These are phyloP conservation scores for Tetracentron sinense DNA, from an alignment of 164 flowering plant genomes.

Conservation along the genomic window DNA sequence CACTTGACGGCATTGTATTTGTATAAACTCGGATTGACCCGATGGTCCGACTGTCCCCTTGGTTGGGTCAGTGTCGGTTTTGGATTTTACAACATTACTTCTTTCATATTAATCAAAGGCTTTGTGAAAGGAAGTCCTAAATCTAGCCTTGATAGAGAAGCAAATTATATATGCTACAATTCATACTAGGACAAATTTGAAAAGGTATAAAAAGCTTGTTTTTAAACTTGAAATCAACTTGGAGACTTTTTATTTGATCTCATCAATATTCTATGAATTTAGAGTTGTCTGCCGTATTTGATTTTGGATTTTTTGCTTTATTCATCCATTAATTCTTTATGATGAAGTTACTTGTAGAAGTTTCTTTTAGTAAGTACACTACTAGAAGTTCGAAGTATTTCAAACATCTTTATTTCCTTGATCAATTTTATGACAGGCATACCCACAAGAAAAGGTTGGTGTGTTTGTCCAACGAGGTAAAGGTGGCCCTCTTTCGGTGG, in stretches of 20 bases:
- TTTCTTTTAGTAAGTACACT: no score
- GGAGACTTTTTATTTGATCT: no score
- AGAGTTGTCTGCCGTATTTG: not conserved
- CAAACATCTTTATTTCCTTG: not conserved
- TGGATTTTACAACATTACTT: no score
- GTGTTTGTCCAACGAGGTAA: slow-evolving; percentile 91
- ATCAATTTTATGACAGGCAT: slow-evolving; percentile 52
- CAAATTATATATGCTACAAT: not conserved
- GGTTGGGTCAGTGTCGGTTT: no score
- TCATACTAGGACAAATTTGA: not conserved
- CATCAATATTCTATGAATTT: not conserved
- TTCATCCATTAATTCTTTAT: not conserved
- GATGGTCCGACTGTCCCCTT: no score
- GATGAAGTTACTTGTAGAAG: not conserved
- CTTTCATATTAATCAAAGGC: not conserved
- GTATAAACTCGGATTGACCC: no score
- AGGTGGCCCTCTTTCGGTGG: slow-evolving; percentile 91
- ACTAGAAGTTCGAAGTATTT: no score
- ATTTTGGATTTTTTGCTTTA: no score
- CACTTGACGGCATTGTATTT: no score
- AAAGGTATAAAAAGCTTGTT: not conserved
- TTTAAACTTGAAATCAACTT: no score
- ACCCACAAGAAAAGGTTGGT: slow-evolving; percentile 97
- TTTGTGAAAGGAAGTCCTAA: not conserved
- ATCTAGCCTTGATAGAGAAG: not conserved